Base-by-base conservation (phyloP, 2,329 filamentous ascomycete species). In the Alternaria gaisen region DNA sequence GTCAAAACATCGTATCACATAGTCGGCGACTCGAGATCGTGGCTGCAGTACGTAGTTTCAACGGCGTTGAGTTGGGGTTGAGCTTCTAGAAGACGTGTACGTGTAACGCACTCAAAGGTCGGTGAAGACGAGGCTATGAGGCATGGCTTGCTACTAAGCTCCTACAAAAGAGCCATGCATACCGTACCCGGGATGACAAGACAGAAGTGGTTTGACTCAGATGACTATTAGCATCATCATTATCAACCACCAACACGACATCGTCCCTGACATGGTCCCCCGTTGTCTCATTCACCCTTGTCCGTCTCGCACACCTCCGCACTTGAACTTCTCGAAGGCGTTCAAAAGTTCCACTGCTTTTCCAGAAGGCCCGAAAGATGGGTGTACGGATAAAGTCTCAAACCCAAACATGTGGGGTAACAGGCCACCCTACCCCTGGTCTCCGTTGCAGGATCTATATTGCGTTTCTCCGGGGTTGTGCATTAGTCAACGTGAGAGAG, bases 311-410 rank as follows among this genome's bases (percentile, higher is more conserved):
- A 53, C 30, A 32, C 16, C 38, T 28, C 30, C 20, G 22, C 42
- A 40, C 1, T n/a, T 30, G 7, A 26, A 41, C 42, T 58, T 58
- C 42, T 54, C 50, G 56, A 58, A 54, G 56, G 24, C 18, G 30
- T 41, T 24, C 24, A 54, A 16, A 41, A 53, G 34, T 58, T 58
- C 42, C 14, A 58, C 34, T 34, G 20, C 42, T 12, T 41, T 58
- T 58, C 56, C 42, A 58, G 56, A 58, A 58, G 56, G 42, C 50
- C 56, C 50, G 56, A 54, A 58, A 47, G 24, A 41, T 41, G 32
- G 56, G 56, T 43, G 42, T 41, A 32, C 50, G 50, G 56, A n/a
- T 58, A 58, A 58, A 58, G 50, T 46, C 41, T 38, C 41, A 47
- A 54, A 36, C 50, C 53, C 41, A 46, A 20, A 30, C 41, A 32